phyloP scores from a whole-genome alignment of 1,284 basidiomycete species.

The Pterulicium gracile region DNA sequence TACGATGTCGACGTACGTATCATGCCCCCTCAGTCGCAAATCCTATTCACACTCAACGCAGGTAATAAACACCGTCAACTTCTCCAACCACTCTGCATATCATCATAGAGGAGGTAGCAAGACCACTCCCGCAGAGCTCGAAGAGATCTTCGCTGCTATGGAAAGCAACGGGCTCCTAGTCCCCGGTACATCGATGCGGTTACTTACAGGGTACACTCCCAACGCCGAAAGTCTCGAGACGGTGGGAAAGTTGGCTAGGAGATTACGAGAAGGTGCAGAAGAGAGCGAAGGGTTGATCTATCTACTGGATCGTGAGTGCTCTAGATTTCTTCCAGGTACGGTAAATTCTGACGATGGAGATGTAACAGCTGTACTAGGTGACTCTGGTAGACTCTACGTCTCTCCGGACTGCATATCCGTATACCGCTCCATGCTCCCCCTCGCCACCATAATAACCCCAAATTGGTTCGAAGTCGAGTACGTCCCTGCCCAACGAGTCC shows the following conservation, averaged over 20 bases:
- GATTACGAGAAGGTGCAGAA: slow-evolving; percentile 44
- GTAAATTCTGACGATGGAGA: neutral
- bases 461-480: slow-evolving; percentile 99
- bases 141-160: slow-evolving; percentile 57
- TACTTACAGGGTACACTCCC: slow-evolving; percentile 86
- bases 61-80: slow-evolving; percentile 93
- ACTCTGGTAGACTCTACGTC: slow-evolving; percentile 84
- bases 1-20: slow-evolving; percentile 90
- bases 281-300: slow-evolving; percentile 62
- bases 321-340: slow-evolving; percentile 3
- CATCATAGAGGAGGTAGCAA: slow-evolving; percentile 48
- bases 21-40: neutral
- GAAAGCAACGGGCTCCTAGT: slow-evolving; percentile 55
- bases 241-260: slow-evolving; percentile 54
- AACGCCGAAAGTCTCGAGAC: slow-evolving; percentile 69
- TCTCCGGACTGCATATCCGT: slow-evolving; percentile 81
- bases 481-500: slow-evolving; percentile 21
- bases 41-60: slow-evolving; percentile 29
- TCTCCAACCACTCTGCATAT: slow-evolving; percentile 72
- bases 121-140: slow-evolving; percentile 59
- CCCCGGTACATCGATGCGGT: slow-evolving; percentile 47
- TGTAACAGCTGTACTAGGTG: slow-evolving; percentile 76
- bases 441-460: slow-evolving; percentile 88
- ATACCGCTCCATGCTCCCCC: slow-evolving; percentile 71
- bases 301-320: slow-evolving; percentile 76